Evolutionary conservation across 2,329 filamentous ascomycete genomes (phyloP).

Genomic region (Ophiostoma populinum): DNA sequence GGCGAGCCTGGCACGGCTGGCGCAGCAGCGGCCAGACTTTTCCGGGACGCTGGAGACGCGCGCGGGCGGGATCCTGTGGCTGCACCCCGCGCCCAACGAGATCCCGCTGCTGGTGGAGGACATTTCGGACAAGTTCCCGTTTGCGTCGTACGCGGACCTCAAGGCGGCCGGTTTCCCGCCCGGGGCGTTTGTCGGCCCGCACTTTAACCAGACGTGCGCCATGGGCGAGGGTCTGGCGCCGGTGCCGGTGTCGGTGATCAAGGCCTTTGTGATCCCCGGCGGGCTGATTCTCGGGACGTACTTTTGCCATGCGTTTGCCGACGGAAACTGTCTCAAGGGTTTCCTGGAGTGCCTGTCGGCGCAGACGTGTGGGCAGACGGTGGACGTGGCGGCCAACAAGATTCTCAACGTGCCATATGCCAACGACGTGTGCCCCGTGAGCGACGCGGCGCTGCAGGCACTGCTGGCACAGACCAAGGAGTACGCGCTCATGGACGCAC

Average conservation of each 20-base stretch:
- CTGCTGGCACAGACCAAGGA: slow-evolving; percentile 19
- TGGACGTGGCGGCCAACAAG: slow-evolving; percentile 13
- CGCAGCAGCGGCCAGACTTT: slow-evolving; percentile 14
- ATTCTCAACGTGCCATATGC: slow-evolving; percentile 10
- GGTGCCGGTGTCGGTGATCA: slow-evolving; percentile 22
- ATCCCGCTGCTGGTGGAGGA: slow-evolving; percentile 13
- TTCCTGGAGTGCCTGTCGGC: slow-evolving; percentile 23
- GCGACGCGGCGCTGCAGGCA: slow-evolving; percentile 11
- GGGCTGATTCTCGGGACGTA: slow-evolving; percentile 24
- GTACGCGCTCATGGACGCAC: slow-evolving; percentile 18
- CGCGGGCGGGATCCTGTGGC: slow-evolving; percentile 9
- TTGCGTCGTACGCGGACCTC: slow-evolving; percentile 15
- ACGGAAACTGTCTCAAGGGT: slow-evolving; percentile 22
- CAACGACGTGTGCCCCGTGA: slow-evolving; percentile 12
- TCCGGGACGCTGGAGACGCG: slow-evolving; percentile 15
- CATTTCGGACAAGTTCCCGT: slow-evolving; percentile 11
- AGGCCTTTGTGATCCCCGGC: slow-evolving; percentile 21
- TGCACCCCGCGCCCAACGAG: slow-evolving; percentile 9
- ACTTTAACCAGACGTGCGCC: slow-evolving; percentile 10
- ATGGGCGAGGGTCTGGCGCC: slow-evolving; percentile 9
- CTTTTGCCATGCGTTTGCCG: slow-evolving; percentile 25
- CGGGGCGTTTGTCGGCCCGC: slow-evolving; percentile 15
- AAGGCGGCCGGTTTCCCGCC: slow-evolving; percentile 16
- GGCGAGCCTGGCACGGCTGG: slow-evolving; percentile 11
- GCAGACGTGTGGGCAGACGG: slow-evolving; percentile 15